A percentile compares a stretch with the other conserved stretches of the same genome.
Conservation (phyloP, 2,329 filamentous ascomycete species). For the Apiospora marii region DNA sequence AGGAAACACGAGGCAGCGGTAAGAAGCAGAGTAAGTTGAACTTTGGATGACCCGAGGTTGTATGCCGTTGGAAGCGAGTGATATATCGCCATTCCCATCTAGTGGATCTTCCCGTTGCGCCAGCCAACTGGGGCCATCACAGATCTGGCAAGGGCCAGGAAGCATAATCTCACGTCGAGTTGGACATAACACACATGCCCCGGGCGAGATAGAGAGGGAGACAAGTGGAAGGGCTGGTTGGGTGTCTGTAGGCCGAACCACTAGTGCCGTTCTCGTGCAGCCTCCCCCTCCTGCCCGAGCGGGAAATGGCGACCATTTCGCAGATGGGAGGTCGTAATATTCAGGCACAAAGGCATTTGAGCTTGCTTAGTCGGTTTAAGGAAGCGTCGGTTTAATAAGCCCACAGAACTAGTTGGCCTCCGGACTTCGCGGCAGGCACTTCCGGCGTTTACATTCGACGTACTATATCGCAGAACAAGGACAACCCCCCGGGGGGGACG, state of each 20-base stretch:
- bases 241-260: background rate
- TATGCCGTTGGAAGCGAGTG: conserved; percentile 33
- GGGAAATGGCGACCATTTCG: background rate
- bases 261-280: conserved; percentile 19
- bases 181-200: background rate
- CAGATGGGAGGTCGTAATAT: conserved; percentile 19
- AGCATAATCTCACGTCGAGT: conserved; percentile 16
- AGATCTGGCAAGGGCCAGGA: conserved; percentile 11
- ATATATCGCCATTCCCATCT: conserved; percentile 31
- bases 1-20: conserved; percentile 43
- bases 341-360: conserved; percentile 20
- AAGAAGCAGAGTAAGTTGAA: conserved; percentile 65
- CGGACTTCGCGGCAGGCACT: conserved; percentile 26
- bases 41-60: conserved; percentile 57
- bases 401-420: conserved; percentile 28
- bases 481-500: background rate
- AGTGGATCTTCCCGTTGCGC: conserved; percentile 28
- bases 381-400: conserved; percentile 28
- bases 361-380: conserved; percentile 25
- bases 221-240: background rate
- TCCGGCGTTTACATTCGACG: background rate
- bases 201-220: background rate
- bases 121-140: conserved; percentile 19
- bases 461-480: background rate
- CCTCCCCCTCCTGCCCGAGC: conserved; percentile 4